phyloP scores from a whole-genome alignment of 176 grass and related monocot genomes.

The Triticum aestivum region DNA sequence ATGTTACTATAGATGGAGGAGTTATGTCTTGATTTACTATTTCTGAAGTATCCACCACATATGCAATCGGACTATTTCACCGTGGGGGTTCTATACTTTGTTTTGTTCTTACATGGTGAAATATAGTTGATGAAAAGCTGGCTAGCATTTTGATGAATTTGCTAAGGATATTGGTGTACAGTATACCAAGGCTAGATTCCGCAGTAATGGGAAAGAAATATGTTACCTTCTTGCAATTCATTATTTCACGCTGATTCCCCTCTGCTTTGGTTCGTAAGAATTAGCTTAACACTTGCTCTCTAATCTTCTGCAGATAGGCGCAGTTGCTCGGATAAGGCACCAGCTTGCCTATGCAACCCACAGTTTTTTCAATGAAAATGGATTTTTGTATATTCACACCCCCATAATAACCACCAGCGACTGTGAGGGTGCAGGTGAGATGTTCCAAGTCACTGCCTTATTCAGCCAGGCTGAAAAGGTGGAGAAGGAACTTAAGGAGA shows the following conservation, averaged over 20 bases:
- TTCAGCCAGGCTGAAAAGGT: slow-evolving; percentile 80
- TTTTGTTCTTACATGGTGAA: background rate
- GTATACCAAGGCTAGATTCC: background rate
- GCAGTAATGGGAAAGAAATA: background rate
- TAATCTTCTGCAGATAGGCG: slow-evolving; percentile 68
- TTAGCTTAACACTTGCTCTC: background rate
- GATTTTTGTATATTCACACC: slow-evolving; percentile 82
- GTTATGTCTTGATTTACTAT: background rate
- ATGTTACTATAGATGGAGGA: too few relatives aligned
- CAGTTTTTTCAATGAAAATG: slow-evolving; percentile 74
- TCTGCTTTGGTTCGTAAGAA: background rate
- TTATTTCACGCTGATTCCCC: background rate
- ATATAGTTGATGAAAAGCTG: background rate
- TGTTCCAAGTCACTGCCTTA: slow-evolving; percentile 90
- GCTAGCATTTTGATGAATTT: too few relatives aligned
- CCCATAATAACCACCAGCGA: slow-evolving; percentile 92
- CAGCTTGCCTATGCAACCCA: slow-evolving; percentile 81
- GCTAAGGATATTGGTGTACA: too few relatives aligned
- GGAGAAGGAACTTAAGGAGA: slow-evolving; percentile 76
- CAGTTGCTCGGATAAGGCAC: slow-evolving; percentile 76
- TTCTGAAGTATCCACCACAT: background rate
- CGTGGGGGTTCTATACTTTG: background rate
- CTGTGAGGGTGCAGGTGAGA: slow-evolving; percentile 96
- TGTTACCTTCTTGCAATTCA: background rate
- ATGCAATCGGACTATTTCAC: background rate